A percentile compares a stretch with the other conserved stretches of the same genome.
Evolutionary conservation across 371 early-diverging fungal genomes (phyloP).

Genomic region (Rhizomucor miehei): DNA sequence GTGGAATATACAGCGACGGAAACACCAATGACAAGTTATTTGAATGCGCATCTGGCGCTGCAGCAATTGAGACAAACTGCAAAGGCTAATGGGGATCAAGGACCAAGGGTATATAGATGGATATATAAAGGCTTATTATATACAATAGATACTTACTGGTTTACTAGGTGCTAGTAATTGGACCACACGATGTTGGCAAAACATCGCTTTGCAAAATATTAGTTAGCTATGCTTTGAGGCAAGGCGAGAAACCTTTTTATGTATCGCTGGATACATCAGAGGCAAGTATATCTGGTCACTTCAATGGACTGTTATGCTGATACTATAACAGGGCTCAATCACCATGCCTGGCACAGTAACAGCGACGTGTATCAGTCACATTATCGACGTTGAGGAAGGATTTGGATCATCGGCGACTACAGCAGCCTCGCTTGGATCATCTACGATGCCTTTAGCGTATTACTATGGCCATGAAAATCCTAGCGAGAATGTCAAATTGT

Average conservation of each 20-base stretch:
- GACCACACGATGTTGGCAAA: conserved; percentile 91
- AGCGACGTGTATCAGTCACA: conserved; percentile 71
- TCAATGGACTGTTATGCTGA: not conserved
- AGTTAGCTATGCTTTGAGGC: conserved; percentile 80
- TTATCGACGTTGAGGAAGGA: conserved; percentile 85
- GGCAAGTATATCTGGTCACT: conserved; percentile 27
- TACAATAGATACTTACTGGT: not conserved
- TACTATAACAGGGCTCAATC: conserved; percentile 62
- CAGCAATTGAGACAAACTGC: conserved; percentile 72
- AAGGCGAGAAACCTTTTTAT: conserved; percentile 75
- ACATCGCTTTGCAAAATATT: conserved; percentile 82
- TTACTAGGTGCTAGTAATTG: conserved; percentile 75
- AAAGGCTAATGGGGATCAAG: conserved; percentile 42
- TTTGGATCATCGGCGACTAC: conserved; percentile 77
- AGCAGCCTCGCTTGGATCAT: conserved; percentile 62
- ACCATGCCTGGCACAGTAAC: conserved; percentile 86
- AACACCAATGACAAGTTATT: conserved; percentile 89
- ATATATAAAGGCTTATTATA: not conserved
- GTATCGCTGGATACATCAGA: conserved; percentile 84
- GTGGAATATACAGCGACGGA: conserved; percentile 90
- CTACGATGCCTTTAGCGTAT: conserved; percentile 80
- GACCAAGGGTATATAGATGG: conserved; percentile 71
- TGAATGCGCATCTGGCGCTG: conserved; percentile 87
- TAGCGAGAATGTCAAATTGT: conserved; percentile 76
- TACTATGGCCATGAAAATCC: conserved; percentile 88